A percentile compares a stretch with the other conserved stretches of the same genome.
phyloP scores from a whole-genome alignment of 805 yeast species.

The Maudiozyma turicensis region DNA sequence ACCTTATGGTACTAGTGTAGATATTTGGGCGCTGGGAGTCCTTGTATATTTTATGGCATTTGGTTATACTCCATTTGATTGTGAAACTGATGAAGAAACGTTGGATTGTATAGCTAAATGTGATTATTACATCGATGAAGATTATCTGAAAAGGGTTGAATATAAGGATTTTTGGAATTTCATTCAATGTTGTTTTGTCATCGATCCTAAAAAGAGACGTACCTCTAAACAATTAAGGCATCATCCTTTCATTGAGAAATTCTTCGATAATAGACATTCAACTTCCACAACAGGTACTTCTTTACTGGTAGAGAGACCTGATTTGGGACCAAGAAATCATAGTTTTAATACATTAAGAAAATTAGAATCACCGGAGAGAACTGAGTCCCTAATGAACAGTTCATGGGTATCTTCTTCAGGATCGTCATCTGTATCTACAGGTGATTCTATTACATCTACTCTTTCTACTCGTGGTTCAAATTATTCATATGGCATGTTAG shows the following conservation, averaged over 20 bases:
- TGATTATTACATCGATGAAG: slow-evolving; percentile 57
- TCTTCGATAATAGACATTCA: slow-evolving; percentile 6
- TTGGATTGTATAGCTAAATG: slow-evolving; percentile 47
- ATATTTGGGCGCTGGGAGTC: slow-evolving; percentile 72
- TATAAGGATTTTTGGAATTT: slow-evolving; percentile 45
- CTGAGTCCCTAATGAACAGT: background rate
- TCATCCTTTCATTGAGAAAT: slow-evolving; percentile 35
- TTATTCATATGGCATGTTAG: background rate
- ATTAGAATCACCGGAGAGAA: background rate
- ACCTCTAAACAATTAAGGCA: slow-evolving; percentile 35
- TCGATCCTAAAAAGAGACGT: slow-evolving; percentile 38
- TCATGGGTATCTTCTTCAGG: background rate
- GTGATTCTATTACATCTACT: background rate
- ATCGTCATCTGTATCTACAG: background rate
- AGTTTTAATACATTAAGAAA: slow-evolving; percentile 12
- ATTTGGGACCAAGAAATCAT: slow-evolving; percentile 8
- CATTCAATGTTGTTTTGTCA: slow-evolving; percentile 41
- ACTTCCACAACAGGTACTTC: background rate
- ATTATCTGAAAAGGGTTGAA: slow-evolving; percentile 41
- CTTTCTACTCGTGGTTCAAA: background rate
- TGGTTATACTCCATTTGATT: slow-evolving; percentile 72
- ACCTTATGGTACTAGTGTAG: slow-evolving; percentile 51
- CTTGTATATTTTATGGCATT: slow-evolving; percentile 58
- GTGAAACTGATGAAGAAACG: slow-evolving; percentile 62
- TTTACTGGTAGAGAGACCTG: background rate